Conservation (phyloP, 805 yeast species). For the Cyberlindnera suaveolens region DNA sequence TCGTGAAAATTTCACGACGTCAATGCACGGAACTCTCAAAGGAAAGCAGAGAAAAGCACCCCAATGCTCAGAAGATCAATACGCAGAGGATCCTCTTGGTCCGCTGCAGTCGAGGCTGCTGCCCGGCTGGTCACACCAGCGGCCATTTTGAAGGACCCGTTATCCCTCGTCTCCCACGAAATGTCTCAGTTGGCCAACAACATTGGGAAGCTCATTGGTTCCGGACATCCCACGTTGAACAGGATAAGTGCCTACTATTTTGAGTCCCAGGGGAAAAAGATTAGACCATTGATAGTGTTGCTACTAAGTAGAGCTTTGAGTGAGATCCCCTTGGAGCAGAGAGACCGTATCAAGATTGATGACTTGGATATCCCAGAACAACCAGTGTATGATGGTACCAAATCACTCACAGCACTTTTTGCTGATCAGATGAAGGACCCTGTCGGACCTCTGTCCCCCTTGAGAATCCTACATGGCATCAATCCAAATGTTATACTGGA, state of each 20-base stretch:
- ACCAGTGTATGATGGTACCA: slow-evolving; percentile 54
- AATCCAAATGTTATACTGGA: slow-evolving; percentile 78
- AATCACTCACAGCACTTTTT: slow-evolving; percentile 47
- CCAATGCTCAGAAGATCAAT: neutral
- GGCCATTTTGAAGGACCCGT: slow-evolving; percentile 65
- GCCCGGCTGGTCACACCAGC: slow-evolving; percentile 68
- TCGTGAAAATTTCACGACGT: neutral
- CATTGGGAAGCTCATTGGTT: slow-evolving; percentile 80
- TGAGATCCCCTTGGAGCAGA: slow-evolving; percentile 60
- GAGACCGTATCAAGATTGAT: slow-evolving; percentile 62
- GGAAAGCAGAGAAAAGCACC: neutral
- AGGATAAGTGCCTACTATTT: slow-evolving; percentile 92
- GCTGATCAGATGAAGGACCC: slow-evolving; percentile 23
- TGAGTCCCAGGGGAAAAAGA: slow-evolving; percentile 93
- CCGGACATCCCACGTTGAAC: slow-evolving; percentile 90
- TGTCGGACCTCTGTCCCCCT: slow-evolving; percentile 67
- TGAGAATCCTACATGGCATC: slow-evolving; percentile 80
- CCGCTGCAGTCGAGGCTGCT: slow-evolving; percentile 64
- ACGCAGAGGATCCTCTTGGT: slow-evolving; percentile 27
- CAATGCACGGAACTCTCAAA: too few relatives aligned
- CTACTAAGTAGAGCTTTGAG: slow-evolving; percentile 76
- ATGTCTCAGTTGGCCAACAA: slow-evolving; percentile 86
- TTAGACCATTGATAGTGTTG: slow-evolving; percentile 84
- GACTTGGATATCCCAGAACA: slow-evolving; percentile 60
- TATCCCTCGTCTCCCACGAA: slow-evolving; percentile 85